These are phyloP conservation scores for Elongisporangium anandrum DNA, from an alignment of 352 stramenopile species.

Conservation along the genomic window DNA sequence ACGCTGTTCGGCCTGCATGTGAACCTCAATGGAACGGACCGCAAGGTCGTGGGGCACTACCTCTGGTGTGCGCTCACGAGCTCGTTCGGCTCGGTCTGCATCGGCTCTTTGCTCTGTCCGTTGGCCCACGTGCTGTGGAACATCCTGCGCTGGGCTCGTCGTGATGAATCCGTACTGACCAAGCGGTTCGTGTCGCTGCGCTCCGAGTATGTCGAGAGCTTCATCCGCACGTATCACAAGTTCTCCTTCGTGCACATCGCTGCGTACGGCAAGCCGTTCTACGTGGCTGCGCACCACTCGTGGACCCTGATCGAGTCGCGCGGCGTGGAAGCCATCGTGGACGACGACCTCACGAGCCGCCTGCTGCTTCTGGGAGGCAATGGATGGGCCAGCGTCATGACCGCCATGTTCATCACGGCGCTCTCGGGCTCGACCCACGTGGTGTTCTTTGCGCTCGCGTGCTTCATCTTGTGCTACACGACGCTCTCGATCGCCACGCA, in stretches of 20 bases:
- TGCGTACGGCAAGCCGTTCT: conserved; percentile 77
- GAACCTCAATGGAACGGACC: conserved; percentile 18
- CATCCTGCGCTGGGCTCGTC: conserved; percentile 63
- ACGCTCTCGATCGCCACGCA: conserved; percentile 73
- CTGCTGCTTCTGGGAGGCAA: conserved; percentile 70
- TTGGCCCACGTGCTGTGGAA: conserved; percentile 77
- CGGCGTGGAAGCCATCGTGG: conserved; percentile 81
- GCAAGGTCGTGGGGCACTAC: conserved; percentile 70
- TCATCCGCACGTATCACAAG: conserved; percentile 86
- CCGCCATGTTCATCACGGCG: conserved; percentile 54
- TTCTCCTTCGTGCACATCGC: conserved; percentile 83
- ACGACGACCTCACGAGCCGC: conserved; percentile 80
- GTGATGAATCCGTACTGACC: conserved; percentile 65
- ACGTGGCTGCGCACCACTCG: conserved; percentile 67
- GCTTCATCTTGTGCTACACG: conserved; percentile 79
- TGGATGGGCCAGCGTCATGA: conserved; percentile 78
- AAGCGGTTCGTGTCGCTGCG: conserved; percentile 53
- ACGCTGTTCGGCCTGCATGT: conserved; percentile 9
- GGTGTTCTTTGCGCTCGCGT: conserved; percentile 70
- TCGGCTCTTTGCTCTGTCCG: conserved; percentile 75
- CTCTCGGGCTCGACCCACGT: conserved; percentile 45
- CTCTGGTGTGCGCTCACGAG: conserved; percentile 53
- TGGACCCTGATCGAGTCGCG: conserved; percentile 77
- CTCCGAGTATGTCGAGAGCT: conserved; percentile 60
- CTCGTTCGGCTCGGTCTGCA: conserved; percentile 82